Percentiles rank a stretch among this genome's conserved stretches.
These are phyloP conservation scores for Diaporthe eres DNA, from an alignment of 2,329 filamentous ascomycete species.

Conservation along the genomic window DNA sequence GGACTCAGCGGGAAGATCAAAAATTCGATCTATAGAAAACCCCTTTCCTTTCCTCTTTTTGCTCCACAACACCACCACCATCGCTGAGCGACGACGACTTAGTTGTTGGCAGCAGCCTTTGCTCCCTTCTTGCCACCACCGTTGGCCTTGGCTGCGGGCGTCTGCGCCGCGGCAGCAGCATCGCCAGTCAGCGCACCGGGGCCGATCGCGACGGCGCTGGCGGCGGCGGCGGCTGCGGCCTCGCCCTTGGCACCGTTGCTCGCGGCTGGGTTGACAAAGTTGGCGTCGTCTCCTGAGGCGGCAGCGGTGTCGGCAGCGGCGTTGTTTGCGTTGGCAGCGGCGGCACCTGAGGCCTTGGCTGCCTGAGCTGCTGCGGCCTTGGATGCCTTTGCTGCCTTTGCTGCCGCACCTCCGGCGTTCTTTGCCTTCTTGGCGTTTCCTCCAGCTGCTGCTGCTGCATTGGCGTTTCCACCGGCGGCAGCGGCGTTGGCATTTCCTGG, in stretches of 20 bases:
- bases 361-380: constrained; percentile 22
- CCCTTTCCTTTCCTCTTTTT: fast-evolving
- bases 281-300: constrained; percentile 57
- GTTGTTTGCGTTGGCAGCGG: constrained; percentile 53
- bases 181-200: constrained; percentile 44
- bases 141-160: constrained; percentile 43
- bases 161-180: constrained; percentile 48
- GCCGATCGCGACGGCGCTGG: constrained; percentile 48
- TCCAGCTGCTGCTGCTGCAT: constrained; percentile 48
- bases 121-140: constrained; percentile 10
- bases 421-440: constrained; percentile 43
- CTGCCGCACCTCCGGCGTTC: neutral
- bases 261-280: constrained; percentile 34
- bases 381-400: constrained; percentile 8
- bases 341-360: constrained; percentile 37
- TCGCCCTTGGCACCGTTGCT: constrained; percentile 32
- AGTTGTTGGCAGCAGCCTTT: constrained; percentile 4
- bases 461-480: constrained; percentile 42
- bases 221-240: constrained; percentile 35
- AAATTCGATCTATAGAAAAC: constrained; percentile 4
- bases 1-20: neutral
- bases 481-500: constrained; percentile 6
- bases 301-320: constrained; percentile 60
- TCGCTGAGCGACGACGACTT: neutral
- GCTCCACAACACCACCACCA: no score